Percentiles rank a stretch among this genome's conserved stretches.
Evolutionary conservation across 441 rosid species (phyloP).

Genomic region (Macaranga tanarius): DNA sequence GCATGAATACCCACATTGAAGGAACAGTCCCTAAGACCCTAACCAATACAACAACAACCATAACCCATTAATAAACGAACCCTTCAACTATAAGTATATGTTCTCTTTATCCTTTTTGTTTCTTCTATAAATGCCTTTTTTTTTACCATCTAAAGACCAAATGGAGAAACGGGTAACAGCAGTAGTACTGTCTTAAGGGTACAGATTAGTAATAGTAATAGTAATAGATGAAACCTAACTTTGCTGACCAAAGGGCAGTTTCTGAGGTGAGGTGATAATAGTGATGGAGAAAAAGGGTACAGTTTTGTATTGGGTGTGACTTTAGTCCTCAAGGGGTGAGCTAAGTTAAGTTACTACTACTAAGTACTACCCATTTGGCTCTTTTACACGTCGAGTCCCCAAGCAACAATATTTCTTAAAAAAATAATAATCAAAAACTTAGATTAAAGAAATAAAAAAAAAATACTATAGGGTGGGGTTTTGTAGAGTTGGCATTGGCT

Average conservation of each 20-base stretch:
- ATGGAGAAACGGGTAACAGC: not conserved
- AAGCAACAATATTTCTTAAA: not conserved
- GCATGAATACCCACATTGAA: slow-evolving; percentile 21
- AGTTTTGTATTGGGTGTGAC: slow-evolving; percentile 13
- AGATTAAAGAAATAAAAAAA: not conserved
- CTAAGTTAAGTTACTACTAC: not conserved
- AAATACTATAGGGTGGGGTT: not conserved
- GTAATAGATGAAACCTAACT: not conserved
- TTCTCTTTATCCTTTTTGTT: not conserved
- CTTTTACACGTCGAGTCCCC: slow-evolving; percentile 10
- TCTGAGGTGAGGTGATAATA: not conserved
- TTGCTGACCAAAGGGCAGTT: slow-evolving; percentile 1
- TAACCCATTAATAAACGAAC: not conserved
- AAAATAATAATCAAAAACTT: not conserved
- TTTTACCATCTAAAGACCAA: not conserved
- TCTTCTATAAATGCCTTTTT: no score
- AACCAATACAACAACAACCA: not conserved
- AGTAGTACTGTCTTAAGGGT: not conserved
- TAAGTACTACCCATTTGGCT: slow-evolving; percentile 5
- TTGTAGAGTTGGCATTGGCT: slow-evolving; percentile 33
- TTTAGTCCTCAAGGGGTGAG: slow-evolving; percentile 2
- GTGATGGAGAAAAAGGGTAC: not conserved
- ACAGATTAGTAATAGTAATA: not conserved
- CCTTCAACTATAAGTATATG: not conserved
- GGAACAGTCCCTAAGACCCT: slow-evolving; percentile 11